These are phyloP conservation scores for Pulicaria dysenterica DNA, from an alignment of 129 eudicot genomes.

Conservation along the genomic window DNA sequence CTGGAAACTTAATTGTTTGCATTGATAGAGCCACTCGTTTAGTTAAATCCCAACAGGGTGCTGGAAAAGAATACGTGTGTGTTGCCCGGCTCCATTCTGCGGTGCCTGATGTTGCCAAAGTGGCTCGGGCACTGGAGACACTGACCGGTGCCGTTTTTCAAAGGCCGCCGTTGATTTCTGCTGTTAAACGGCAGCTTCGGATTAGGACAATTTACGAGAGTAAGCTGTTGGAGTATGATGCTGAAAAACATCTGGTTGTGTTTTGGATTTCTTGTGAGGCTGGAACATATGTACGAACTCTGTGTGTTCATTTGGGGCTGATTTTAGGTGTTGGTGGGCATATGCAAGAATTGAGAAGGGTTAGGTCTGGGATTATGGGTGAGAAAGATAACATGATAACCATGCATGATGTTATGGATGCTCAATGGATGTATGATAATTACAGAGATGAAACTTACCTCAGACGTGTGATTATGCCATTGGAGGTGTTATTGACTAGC, in stretches of 20 bases:
- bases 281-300: conserved; percentile 85
- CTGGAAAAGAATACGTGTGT: conserved; percentile 95
- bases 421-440: conserved; percentile 77
- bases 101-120: conserved; percentile 75
- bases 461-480: conserved; percentile 80
- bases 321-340: conserved; percentile 90
- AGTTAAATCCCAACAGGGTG: conserved; percentile 92
- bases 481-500: conserved; percentile 80
- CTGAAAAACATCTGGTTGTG: conserved; percentile 79
- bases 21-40: conserved; percentile 83
- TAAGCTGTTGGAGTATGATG: conserved; percentile 77
- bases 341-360: conserved; percentile 93
- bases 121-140: conserved; percentile 78
- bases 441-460: conserved; percentile 75
- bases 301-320: conserved; percentile 90
- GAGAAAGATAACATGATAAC: conserved; percentile 93
- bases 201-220: conserved; percentile 86
- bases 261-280: conserved; percentile 96
- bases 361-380: conserved; percentile 84
- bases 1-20: conserved; percentile 81
- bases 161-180: conserved; percentile 86
- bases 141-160: conserved; percentile 86
- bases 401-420: conserved; percentile 97
- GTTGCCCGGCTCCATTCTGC: conserved; percentile 78
- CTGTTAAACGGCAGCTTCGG: conserved; percentile 86